phyloP scores from a whole-genome alignment of 257 asterid species.

The Solanum appendiculatum region DNA sequence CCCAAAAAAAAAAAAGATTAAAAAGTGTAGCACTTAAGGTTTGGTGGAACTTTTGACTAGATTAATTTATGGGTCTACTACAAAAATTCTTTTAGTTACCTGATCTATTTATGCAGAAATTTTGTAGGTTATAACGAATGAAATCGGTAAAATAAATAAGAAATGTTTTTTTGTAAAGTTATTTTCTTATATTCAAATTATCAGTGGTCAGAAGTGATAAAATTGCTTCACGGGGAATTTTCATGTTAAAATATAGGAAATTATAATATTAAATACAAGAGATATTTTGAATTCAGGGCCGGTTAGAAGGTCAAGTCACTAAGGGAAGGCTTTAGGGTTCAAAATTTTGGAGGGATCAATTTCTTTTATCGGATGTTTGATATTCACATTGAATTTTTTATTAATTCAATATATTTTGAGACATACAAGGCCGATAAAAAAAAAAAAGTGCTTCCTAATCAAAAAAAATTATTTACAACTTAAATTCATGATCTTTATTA shows the following conservation, averaged over 20 bases:
- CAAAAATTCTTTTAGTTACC: not conserved
- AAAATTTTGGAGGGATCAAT: not conserved
- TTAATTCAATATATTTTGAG: not conserved
- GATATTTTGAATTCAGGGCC: not conserved
- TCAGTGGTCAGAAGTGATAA: not conserved
- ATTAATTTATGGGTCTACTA: not conserved
- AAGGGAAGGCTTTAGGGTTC: too few species aligned
- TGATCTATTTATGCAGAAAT: not conserved
- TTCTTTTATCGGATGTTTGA: too few species aligned
- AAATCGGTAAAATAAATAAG: not conserved
- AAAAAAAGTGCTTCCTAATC: not conserved
- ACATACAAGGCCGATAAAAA: not conserved
- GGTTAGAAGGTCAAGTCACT: not conserved
- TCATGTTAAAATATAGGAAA: not conserved
- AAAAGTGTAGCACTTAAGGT: not conserved
- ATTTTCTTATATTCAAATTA: not conserved
- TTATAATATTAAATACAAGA: too few species aligned
- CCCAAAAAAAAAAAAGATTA: not conserved
- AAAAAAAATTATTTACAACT: fast-evolving
- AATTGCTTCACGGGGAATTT: not conserved
- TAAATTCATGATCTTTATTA: too few species aligned
- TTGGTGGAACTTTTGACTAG: not conserved
- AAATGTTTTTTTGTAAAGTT: not conserved
- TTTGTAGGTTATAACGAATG: too few species aligned
- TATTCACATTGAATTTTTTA: not conserved